A percentile compares a stretch with the other conserved stretches of the same genome.
Evolutionary conservation across 1,139 yeast species (phyloP).

Genomic region (Geotrichum carabidarum): DNA sequence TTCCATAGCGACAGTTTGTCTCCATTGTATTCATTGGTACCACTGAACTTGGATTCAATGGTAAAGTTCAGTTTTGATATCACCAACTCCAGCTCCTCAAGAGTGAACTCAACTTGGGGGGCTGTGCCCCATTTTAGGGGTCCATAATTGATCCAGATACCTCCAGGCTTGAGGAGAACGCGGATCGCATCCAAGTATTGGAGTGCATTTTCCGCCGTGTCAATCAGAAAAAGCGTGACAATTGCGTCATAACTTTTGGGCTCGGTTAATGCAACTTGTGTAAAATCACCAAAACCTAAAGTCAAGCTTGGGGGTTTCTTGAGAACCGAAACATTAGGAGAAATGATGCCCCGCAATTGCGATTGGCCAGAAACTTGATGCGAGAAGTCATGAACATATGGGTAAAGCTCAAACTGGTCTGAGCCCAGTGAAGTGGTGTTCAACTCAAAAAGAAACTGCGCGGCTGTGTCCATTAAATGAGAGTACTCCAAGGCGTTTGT

Average conservation of each 20-base stretch:
- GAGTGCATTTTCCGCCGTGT: conserved; percentile 78
- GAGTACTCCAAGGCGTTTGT: conserved; percentile 72
- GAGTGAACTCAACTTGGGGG: conserved; percentile 67
- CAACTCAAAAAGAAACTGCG: conserved; percentile 46
- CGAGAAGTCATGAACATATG: conserved; percentile 67
- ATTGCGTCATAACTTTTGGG: conserved; percentile 37
- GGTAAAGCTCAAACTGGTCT: conserved; percentile 40
- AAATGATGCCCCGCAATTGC: conserved; percentile 44
- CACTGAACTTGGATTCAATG: conserved; percentile 41
- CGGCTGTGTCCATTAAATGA: conserved; percentile 64
- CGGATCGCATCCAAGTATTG: conserved; percentile 60
- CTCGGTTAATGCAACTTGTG: conserved; percentile 29
- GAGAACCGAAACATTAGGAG: not conserved
- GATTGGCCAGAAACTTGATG: conserved; percentile 49
- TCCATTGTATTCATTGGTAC: conserved; percentile 32
- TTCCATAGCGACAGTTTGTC: conserved; percentile 29
- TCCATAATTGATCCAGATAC: conserved; percentile 78
- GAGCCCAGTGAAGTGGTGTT: not conserved
- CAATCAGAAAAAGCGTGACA: conserved; percentile 71
- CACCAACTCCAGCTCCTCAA: conserved; percentile 54
- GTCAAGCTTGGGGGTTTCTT: conserved; percentile 37
- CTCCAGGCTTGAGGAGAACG: conserved; percentile 45
- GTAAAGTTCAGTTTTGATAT: conserved; percentile 60
- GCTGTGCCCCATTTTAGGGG: conserved; percentile 87
- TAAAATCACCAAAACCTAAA: conserved; percentile 58